Evolutionary conservation across 108 stramenopile species (phyloP), one percentile per base, ranked within the genome.

Genomic region (Discostella pseudostelligera): DNA sequence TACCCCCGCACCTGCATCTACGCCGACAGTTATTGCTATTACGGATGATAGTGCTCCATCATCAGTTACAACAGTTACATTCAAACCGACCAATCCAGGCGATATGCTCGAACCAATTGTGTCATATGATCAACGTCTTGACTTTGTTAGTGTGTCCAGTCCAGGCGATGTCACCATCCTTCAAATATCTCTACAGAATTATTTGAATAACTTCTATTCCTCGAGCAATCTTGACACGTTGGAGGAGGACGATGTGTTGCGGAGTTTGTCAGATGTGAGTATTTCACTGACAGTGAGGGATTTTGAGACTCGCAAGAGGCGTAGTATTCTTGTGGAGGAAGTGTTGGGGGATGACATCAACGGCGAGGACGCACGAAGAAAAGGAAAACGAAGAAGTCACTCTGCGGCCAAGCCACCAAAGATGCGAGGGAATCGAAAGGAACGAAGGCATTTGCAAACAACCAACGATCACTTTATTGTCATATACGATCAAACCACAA

Each of bases 401-500:
- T 4, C 17, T 8, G 46, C 5, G 6, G 2, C 8, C 29, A 29
- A 54, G 35, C 29, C 9, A 11, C 9, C 42, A 32, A 24, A 22
- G 49, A 50, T 22, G 21, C 10, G 3, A n/a, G 49, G 21, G 22
- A 4, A 8, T 11, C 10, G 21, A 9, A 20, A 4, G 1, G 35
- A 9, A 11, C 0, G 20, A 20, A 17, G 61, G 19, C 36, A 51
- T 14, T 60, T 43, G 59, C 58, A 61, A 51, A 19, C 21, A 25
- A 9, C 32, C 0, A 9, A 16, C 4, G 49, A 35, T 48, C 54
- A 48, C 17, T 55, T 75, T 12, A 36, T 62, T 37, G 67, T 58
- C 53, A 40, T 28, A 0, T 77, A 65, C 32, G 58, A 65, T 21
- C 76, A 77, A 65, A 77, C 62, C 0, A 70, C 76, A 5, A 45